These are phyloP conservation scores for Didymella segeticola DNA, from an alignment of 2,329 filamentous ascomycete species.

Conservation along the genomic window DNA sequence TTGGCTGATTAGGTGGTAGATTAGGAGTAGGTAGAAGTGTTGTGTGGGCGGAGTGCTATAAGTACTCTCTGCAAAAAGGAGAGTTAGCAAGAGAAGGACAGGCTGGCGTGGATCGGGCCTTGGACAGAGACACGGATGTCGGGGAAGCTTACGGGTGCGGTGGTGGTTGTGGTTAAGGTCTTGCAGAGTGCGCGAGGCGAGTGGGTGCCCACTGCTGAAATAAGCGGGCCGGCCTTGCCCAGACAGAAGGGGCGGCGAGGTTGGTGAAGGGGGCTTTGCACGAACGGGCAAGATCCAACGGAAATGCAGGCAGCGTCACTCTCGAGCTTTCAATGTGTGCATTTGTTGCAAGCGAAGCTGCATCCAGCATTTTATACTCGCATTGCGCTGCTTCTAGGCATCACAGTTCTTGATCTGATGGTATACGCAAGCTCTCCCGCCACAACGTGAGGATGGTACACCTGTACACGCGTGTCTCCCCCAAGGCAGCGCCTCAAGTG, in stretches of 20 bases:
- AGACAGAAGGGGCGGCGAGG: constrained; percentile 42
- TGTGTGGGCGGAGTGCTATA: constrained; percentile 41
- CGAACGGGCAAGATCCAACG: constrained; percentile 25
- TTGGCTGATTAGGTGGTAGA: constrained; percentile 54
- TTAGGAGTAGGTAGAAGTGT: constrained; percentile 41
- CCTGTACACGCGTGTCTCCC: constrained; percentile 16
- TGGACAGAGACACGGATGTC: constrained; percentile 37
- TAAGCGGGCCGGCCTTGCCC: constrained; percentile 52
- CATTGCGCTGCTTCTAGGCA: constrained; percentile 19
- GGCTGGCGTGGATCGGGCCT: constrained; percentile 26
- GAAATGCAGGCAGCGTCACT: constrained; percentile 16
- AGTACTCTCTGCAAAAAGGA: constrained; percentile 40
- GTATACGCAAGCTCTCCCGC: constrained; percentile 47
- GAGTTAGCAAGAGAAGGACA: constrained; percentile 34
- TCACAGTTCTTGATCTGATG: constrained; percentile 15
- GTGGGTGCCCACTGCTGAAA: constrained; percentile 49
- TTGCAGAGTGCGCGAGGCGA: constrained; percentile 46
- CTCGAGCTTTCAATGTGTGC: constrained; percentile 5
- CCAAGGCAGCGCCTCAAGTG: constrained; percentile 40
- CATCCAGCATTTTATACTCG: constrained; percentile 23
- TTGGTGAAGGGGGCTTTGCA: constrained; percentile 37
- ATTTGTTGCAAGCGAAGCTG: constrained; percentile 2
- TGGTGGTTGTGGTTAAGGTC: constrained; percentile 40
- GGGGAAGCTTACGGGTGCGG: constrained; percentile 44
- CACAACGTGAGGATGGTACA: constrained; percentile 35